phyloP scores from a whole-genome alignment of 169 alveolate genomes.

The Besnoitia besnoiti region DNA sequence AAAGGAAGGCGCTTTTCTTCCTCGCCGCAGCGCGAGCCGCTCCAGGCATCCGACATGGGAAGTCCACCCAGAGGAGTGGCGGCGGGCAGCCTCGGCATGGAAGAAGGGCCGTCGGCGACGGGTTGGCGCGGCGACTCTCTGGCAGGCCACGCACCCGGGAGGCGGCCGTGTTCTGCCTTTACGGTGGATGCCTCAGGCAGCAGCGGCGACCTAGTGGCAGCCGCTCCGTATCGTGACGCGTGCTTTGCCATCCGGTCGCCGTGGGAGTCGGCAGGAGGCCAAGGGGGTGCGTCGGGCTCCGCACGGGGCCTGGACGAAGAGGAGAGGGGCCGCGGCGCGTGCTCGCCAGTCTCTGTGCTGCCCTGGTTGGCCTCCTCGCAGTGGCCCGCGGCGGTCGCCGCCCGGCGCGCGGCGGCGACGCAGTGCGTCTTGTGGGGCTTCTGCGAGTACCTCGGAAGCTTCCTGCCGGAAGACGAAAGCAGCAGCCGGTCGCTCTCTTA shows the following conservation, averaged over 20 bases:
- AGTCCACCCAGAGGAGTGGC: background rate
- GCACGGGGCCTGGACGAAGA: background rate
- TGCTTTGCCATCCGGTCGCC: background rate
- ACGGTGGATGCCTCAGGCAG: background rate
- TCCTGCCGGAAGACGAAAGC: constrained; percentile 26
- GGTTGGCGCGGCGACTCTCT: background rate
- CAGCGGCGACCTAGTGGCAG: background rate
- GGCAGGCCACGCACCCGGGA: background rate
- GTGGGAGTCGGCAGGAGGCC: background rate
- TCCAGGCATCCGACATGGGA: background rate
- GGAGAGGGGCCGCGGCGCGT: background rate
- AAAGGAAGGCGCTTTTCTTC: background rate
- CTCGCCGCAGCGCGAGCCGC: background rate
- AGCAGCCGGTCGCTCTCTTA: constrained; percentile 5
- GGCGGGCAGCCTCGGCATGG: background rate
- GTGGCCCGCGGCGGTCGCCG: background rate
- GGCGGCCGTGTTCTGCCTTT: background rate
- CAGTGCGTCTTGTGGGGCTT: background rate
- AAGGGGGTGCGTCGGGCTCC: background rate
- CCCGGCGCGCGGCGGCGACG: background rate
- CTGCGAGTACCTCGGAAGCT: background rate
- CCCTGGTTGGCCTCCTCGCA: background rate
- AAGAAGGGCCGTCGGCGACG: background rate
- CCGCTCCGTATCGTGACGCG: background rate
- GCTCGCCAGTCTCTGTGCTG: background rate